Base-by-base conservation (phyloP, 169 alveolate genomes). In the Plasmodium vinckei region DNA sequence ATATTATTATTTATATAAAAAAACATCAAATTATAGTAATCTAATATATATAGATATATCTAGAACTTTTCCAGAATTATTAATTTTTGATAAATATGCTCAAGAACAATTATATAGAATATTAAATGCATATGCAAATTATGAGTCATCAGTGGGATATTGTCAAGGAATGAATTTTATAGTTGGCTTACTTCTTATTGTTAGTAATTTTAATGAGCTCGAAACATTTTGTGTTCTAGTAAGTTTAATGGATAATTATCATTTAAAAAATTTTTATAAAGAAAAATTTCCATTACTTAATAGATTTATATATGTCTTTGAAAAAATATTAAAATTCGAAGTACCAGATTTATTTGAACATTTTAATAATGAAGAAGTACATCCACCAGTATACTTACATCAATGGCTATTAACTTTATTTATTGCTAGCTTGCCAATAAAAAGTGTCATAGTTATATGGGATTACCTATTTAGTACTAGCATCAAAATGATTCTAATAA, bases 101-200 rank as follows among this genome's bases (percentile, higher is more conserved):
- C 94, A 92, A 67, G 93, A 95, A 53, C 91, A 91, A 68, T 87
- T 95, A 13, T 95, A 54, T 69, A 88, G 95, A 82, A 94, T 96
- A 19, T 93, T 96, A 21, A 94, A 94, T 86, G 95, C 97, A 6
- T 92, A 93, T 47, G 88, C 97, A 5, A 82, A 87, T 49, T 94
- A 87, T 19, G 96, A 94, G 56, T 87, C 93, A 15, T 87, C 95
- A 44, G 92, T 95, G 15, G 95, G 96, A 25, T 96, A 96, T 75
- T 95, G 96, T 44, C 96, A 96, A 93, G 98, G 98, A 19, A 94
- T 95, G 97, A 96, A 96, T 86, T 96, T 92, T 86, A 57, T 96
- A 5, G 98, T 97, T 1, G 96, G 96, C 0, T 73, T 96, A 12
- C 60, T 96, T 39, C 67, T 96, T 21, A 93, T 94, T 64, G 75